Evolutionary conservation across 495 filamentous ascomycete species (phyloP), one percentile per base, ranked within the genome.

Genomic region (Podospora sp.): DNA sequence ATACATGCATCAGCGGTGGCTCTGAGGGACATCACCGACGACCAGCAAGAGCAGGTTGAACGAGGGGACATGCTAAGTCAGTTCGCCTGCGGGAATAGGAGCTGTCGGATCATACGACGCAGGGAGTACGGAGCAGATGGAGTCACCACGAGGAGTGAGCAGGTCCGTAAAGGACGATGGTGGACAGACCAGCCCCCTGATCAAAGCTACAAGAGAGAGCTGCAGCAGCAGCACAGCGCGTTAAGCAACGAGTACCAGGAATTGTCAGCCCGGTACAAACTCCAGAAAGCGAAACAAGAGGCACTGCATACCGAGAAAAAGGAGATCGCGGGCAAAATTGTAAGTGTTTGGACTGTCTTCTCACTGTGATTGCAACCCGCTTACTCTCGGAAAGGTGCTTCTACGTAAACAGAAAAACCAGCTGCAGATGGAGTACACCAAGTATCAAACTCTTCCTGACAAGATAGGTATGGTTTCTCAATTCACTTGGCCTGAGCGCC

Each of bases 141-240:
- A 6, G 81, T 80, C 8, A 92, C 91, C 7, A 93, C 91, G 6
- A 77, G 77, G 9, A 86, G 89, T 0, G 82, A 76, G 52, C 73
- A 76, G 57, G 65, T 96, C 1, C 78, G 69, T 12, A 75, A 69
- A 36, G 92, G 91, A 3, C 74, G 72, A 16, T 81, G 85, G 62
- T 97, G 93, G 91, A 92, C 90, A 2, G 85, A 92, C 65, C 87
- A 92, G 70, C 90, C 92, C 4, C 85, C 92, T 14, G 90, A 95
- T 74, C 69, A 72, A 0, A 78, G 83, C 27, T 83, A 85, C 61
- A 92, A 90, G 71, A 69, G 74, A 0, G 78, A 57, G n/a, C 18
- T 76, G 1, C 55, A 72, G 14, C 25, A 62, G 18, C 8, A 63
- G 25, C 46, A 68, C 61, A 74, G 26, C 14, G 25, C 9, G 4